These are phyloP conservation scores for Tylopilus sp. DNA, from an alignment of 768 basidiomycete genomes.

Conservation along the genomic window DNA sequence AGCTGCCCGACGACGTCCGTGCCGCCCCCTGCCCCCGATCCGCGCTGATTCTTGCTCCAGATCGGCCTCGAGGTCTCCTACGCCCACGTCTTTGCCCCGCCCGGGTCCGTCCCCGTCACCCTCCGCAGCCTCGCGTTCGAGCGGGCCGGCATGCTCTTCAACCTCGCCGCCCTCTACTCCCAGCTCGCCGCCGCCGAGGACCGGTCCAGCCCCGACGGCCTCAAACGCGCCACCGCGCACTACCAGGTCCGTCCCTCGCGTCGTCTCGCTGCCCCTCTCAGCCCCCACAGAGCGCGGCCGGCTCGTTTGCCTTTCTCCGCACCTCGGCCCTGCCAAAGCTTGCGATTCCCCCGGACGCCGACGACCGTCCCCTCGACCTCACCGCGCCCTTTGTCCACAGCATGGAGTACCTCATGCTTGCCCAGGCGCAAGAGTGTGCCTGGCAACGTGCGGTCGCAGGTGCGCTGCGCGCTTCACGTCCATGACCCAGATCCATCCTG, in stretches of 20 bases:
- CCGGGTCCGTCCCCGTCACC: conserved; percentile 53
- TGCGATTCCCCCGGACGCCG: conserved; percentile 42
- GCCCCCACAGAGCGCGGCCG: conserved; percentile 61
- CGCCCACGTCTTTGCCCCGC: conserved; percentile 59
- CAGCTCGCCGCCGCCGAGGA: conserved; percentile 72
- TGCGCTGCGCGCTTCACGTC: conserved; percentile 27
- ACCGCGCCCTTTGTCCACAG: conserved; percentile 55
- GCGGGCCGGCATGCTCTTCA: conserved; percentile 74
- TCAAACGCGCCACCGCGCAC: conserved; percentile 70
- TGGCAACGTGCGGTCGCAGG: conserved; percentile 92
- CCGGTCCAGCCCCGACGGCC: conserved; percentile 70
- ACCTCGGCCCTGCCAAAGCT: conserved; percentile 54
- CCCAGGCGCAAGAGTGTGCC: conserved; percentile 94
- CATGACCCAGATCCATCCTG: background rate
- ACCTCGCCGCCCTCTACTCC: conserved; percentile 83
- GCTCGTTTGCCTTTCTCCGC: conserved; percentile 60
- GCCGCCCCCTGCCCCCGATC: conserved; percentile 6
- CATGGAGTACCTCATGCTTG: conserved; percentile 77
- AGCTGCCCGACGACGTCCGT: conserved; percentile 76
- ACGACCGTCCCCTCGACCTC: conserved; percentile 65
- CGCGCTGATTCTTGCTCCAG: conserved; percentile 34
- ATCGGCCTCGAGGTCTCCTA: conserved; percentile 74
- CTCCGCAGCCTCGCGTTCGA: conserved; percentile 81
- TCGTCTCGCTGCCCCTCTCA: conserved; percentile 14
- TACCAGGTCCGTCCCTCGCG: conserved; percentile 54